These are phyloP conservation scores for Prunus persica DNA, from an alignment of 306 rosid genomes.

Conservation along the genomic window Prunus_persica_NCBIv2 NC_034014.1:21256501-21257000, in stretches of 20 bases:
- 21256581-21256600: neutral
- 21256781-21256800: neutral
- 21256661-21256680: conserved; percentile 66
- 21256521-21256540: neutral
- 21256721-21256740: neutral
- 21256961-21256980: too few species aligned
- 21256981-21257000: too few species aligned
- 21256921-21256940: too few species aligned
- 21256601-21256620: conserved; percentile 57
- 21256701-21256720: neutral
- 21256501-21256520: conserved; percentile 59
- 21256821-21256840: too few species aligned
- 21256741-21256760: neutral
- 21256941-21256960: too few species aligned
- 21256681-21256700: conserved; percentile 74
- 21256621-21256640: conserved; percentile 65
- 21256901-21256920: too few species aligned
- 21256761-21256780: neutral
- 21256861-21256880: too few species aligned
- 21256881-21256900: too few species aligned
- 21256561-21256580: neutral
- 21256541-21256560: neutral
- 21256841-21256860: too few species aligned
- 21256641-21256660: conserved; percentile 62
- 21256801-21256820: neutral